Evolutionary conservation across 768 basidiomycete genomes (phyloP).

Genomic region (Arthromyces matolae): DNA sequence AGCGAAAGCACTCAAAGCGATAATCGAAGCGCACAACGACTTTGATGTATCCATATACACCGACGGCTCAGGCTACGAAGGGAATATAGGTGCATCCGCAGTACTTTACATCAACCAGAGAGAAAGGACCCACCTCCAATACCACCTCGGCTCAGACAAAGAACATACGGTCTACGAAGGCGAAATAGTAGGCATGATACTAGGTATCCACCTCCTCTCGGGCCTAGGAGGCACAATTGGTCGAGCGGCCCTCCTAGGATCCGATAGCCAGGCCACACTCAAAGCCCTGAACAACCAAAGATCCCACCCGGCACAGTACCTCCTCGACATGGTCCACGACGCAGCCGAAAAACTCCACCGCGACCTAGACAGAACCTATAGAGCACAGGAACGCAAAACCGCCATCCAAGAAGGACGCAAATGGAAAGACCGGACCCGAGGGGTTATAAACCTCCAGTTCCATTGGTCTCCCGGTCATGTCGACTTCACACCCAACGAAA

Average conservation of each 20-base stretch:
- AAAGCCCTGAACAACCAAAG: constrained; percentile 8
- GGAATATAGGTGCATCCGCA: constrained; percentile 8
- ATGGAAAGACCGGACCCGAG: not conserved
- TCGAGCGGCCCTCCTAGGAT: not conserved
- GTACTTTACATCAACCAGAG: not conserved
- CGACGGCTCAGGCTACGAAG: no score
- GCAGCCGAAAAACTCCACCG: constrained; percentile 1
- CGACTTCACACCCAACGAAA: constrained; percentile 7
- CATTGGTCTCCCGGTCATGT: constrained; percentile 8
- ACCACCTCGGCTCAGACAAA: not conserved
- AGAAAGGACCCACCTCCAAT: not conserved
- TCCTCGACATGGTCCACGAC: not conserved
- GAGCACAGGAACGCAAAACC: not conserved
- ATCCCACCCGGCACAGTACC: constrained; percentile 6
- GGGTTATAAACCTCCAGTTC: not conserved
- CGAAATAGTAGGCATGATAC: not conserved
- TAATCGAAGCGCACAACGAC: no score
- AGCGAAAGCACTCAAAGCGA: no score
- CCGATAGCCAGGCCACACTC: constrained; percentile 7
- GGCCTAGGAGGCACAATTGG: constrained; percentile 6
- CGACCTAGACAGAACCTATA: not conserved
- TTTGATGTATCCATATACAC: no score
- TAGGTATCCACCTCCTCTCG: not conserved
- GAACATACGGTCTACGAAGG: constrained; percentile 4
- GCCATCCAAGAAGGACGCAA: not conserved